A percentile compares a stretch with the other conserved stretches of the same genome.
Conservation (phyloP, 305 asterid genomes). For the Fraxinus nigra region DNA sequence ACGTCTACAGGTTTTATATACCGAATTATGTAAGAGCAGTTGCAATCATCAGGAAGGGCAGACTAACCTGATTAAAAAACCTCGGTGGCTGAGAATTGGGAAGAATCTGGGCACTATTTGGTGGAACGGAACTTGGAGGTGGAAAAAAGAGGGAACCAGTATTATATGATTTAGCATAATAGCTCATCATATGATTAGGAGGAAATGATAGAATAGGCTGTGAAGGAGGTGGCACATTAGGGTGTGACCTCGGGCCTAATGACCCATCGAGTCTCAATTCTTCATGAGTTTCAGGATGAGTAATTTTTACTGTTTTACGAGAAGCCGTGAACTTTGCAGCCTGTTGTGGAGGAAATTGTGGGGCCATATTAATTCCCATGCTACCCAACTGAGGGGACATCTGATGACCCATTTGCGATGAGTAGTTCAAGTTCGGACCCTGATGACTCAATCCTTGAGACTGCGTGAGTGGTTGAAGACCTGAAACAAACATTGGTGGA, state of each 20-base stretch:
- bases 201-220: slow-evolving; percentile 24
- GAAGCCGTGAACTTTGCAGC: slow-evolving; percentile 43
- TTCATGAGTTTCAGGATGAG: slow-evolving; percentile 51
- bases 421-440: slow-evolving; percentile 54
- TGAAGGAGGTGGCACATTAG: background rate
- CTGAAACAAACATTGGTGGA: slow-evolving; percentile 62
- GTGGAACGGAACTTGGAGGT: slow-evolving; percentile 48
- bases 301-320: slow-evolving; percentile 76
- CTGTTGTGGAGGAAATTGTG: slow-evolving; percentile 63
- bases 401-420: slow-evolving; percentile 66
- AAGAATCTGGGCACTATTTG: slow-evolving; percentile 37
- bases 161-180: slow-evolving; percentile 47
- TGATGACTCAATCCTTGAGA: slow-evolving; percentile 80
- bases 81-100: slow-evolving; percentile 57
- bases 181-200: slow-evolving; percentile 43
- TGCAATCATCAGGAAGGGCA: background rate
- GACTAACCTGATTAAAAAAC: slow-evolving; percentile 56
- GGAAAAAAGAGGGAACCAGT: slow-evolving; percentile 35
- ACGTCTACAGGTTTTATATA: background rate
- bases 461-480: slow-evolving; percentile 74
- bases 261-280: slow-evolving; percentile 68
- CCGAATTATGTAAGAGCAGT: background rate
- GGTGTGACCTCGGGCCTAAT: slow-evolving; percentile 48
- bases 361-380: slow-evolving; percentile 56
- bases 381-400: slow-evolving; percentile 64